phyloP scores from a whole-genome alignment of 495 filamentous ascomycete genomes.

The Talaromyces wortmannii region DNA sequence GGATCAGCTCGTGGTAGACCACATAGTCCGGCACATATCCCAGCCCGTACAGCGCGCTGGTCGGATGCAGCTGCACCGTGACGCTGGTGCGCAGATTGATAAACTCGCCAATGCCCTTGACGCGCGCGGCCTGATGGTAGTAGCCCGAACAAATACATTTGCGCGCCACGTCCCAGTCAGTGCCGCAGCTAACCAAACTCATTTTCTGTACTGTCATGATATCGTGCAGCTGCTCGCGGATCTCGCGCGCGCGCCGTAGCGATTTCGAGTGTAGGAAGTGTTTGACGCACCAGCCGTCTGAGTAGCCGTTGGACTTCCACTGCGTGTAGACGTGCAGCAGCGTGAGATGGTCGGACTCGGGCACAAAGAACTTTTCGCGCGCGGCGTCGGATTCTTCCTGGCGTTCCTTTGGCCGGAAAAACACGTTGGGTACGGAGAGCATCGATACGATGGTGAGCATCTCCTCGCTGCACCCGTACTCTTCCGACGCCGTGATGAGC shows the following conservation, averaged over 20 bases:
- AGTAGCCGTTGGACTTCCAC: slow-evolving; percentile 87
- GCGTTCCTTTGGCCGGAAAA: slow-evolving; percentile 95
- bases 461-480: slow-evolving; percentile 93
- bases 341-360: slow-evolving; percentile 94
- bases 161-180: slow-evolving; percentile 92
- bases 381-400: slow-evolving; percentile 95
- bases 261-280: slow-evolving; percentile 95
- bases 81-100: slow-evolving; percentile 93
- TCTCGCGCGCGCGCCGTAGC: slow-evolving; percentile 83
- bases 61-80: slow-evolving; percentile 89
- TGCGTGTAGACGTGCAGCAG: slow-evolving; percentile 94
- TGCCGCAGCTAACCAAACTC: slow-evolving; percentile 80
- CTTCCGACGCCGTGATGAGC: slow-evolving; percentile 74
- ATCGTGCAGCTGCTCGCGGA: slow-evolving; percentile 85
- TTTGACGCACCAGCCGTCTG: slow-evolving; percentile 82
- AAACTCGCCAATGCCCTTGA: slow-evolving; percentile 95
- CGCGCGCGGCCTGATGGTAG: slow-evolving; percentile 97
- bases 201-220: slow-evolving; percentile 96
- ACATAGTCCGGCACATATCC: slow-evolving; percentile 96
- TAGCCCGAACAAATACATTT: slow-evolving; percentile 97
- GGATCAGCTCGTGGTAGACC: slow-evolving; percentile 95
- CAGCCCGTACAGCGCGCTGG: slow-evolving; percentile 83
- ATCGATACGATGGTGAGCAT: slow-evolving; percentile 98
- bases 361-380: slow-evolving; percentile 97
- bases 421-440: slow-evolving; percentile 93